phyloP scores from a whole-genome alignment of 2,329 filamentous ascomycete genomes.

The Drechslera avenae region DNA sequence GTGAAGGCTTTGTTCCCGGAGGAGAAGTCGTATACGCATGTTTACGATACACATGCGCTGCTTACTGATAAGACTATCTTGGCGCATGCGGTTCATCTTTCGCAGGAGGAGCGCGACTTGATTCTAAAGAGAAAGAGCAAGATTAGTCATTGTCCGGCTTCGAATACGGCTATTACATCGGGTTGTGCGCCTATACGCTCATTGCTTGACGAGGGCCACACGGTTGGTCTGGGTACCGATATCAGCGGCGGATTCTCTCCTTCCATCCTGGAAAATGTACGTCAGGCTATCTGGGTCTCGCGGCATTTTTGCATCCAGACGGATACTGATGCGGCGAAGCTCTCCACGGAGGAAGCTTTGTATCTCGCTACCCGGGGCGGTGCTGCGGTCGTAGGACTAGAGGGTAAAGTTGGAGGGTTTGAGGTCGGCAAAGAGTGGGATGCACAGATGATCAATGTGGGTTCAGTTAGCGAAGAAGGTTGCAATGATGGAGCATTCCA shows the following conservation, averaged over 20 bases:
- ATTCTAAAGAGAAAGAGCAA: slow-evolving; percentile 67
- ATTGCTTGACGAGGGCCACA: slow-evolving; percentile 74
- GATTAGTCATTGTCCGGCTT: slow-evolving; percentile 84
- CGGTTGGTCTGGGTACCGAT: slow-evolving; percentile 87
- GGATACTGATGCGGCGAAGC: slow-evolving; percentile 57
- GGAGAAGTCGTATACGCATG: slow-evolving; percentile 68
- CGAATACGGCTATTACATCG: slow-evolving; percentile 80
- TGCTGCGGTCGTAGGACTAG: slow-evolving; percentile 77
- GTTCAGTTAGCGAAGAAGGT: slow-evolving; percentile 43
- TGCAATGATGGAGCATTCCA: slow-evolving; percentile 49
- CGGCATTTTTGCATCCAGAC: slow-evolving; percentile 68
- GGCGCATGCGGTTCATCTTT: slow-evolving; percentile 82
- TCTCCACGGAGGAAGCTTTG: slow-evolving; percentile 84
- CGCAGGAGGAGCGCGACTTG: slow-evolving; percentile 66
- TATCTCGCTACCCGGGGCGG: slow-evolving; percentile 89
- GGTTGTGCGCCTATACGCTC: slow-evolving; percentile 77
- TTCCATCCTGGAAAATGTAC: slow-evolving; percentile 79
- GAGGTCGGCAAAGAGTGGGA: slow-evolving; percentile 89
- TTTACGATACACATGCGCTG: slow-evolving; percentile 77
- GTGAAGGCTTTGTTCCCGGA: slow-evolving; percentile 73
- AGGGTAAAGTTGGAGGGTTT: slow-evolving; percentile 75
- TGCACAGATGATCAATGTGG: slow-evolving; percentile 78
- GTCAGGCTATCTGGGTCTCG: slow-evolving; percentile 80
- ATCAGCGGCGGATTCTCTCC: slow-evolving; percentile 86
- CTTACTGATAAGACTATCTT: slow-evolving; percentile 77